Base-by-base conservation (phyloP, 202 grass and related monocot genomes). In the Digitaria exilis region DNA sequence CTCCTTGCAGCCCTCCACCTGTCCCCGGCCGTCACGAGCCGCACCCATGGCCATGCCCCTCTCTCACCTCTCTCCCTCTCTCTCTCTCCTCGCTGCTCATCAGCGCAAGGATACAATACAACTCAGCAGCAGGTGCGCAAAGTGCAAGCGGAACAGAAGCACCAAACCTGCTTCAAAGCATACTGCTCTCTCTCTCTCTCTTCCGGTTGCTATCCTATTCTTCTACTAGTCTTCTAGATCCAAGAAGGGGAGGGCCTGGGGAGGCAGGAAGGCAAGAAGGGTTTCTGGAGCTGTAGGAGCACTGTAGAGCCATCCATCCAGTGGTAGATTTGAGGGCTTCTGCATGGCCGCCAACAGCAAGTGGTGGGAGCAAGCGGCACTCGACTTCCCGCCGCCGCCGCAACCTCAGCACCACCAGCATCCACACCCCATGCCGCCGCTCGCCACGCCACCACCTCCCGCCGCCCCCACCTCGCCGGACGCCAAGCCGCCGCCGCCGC, bases 341-440 rank as follows among this genome's bases (percentile, higher is more conserved):
- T 91, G 85, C 77, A 91, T 91, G 85, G 80, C 80, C 80, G 79
- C 78, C 80, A 87, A 45, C 89, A 87, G 55, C 85, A 91, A 88
- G 85, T 88, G 89, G 82, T 85, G 85, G 88, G 78, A 89, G 48
- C 85, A 88, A 25, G 76, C 48, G 67, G 41, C 84, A 6, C 80
- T 84, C 5, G 89, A 87, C 80, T 90, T 87, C 84, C 84, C 78
- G 72, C 42, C 81, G 72, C 31, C 81, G 48, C 85, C 65, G 66
- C 79, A n/a, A n/a, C n/a, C n/a, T n/a, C 79, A 21, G 15, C 77
- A 21, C 35, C 73, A 52, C 3, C 77, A 37, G n/a, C n/a, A n/a
- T n/a, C 0, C n/a, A n/a, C n/a, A 82, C n/a, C 9, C 57, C 45
- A n/a, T 71, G 73, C 44, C 70, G 22, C 19, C 31, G 69, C 50